Base-by-base conservation (phyloP, 2,329 filamentous ascomycete species). In the Colletotrichum plurivorum region DNA sequence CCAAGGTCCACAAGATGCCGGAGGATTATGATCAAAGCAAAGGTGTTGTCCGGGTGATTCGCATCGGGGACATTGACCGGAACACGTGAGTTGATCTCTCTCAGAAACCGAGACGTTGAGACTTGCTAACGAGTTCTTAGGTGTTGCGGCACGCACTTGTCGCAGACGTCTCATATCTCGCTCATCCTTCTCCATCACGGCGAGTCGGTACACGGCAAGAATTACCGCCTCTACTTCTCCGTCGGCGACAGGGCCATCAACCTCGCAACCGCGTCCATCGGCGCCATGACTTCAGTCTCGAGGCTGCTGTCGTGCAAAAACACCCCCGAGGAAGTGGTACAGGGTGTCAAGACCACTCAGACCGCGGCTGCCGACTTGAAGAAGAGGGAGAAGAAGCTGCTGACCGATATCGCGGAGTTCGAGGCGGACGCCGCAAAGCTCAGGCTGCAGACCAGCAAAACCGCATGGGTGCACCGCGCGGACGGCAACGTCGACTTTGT, bases 101-200 rank as follows among this genome's bases (percentile, higher is more conserved):
- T 36, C 31, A 10, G 7, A n/a, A 18, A 5, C 3, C 31, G 7
- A 61, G 9, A 4, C 41, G 39, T 22, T 9, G 1, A 8, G 22
- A 20, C 41, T 57, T 66, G n/a, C 55, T 43, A 5, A 36, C 13
- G 1, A 2, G 1, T 6, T 0, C 0, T 39, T 3, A 77, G 77
- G 10, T 78, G 77, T 53, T 78, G 77, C 4, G 77, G 77, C 4
- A 78, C 77, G 4, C 77, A 78, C 16, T 70, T 78, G 0, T 70
- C 73, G 0, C 75, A 78, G 48, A 78, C 77, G 2, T 78, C 77
- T 0, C 77, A 78, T 52, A 73, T 78, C 6, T 71, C 72, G 1
- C 76, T 78, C 13, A 72, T 78, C 15, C 64, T 78, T 0, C 63
- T 78, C 2, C 75, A 75, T 2, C 71, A 73, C 9, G 75, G 73